Conservation (phyloP, 805 yeast genomes). For the Suhomyces emberorum region DNA sequence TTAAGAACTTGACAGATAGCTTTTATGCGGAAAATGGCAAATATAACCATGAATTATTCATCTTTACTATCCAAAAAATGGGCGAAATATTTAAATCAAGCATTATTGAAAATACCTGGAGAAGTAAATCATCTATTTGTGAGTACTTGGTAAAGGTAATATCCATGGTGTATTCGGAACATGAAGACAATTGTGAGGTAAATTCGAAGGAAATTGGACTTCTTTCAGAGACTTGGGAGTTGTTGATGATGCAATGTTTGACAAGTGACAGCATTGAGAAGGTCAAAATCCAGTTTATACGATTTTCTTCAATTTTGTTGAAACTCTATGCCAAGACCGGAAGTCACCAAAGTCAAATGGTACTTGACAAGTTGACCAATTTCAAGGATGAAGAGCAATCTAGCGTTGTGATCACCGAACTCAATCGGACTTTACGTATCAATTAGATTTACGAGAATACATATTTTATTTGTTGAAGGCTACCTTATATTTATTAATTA, state of each 20-base stretch:
- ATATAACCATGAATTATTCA: slow-evolving; percentile 17
- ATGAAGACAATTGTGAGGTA: too few relatives aligned
- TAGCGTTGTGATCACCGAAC: slow-evolving; percentile 16
- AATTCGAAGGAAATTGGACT: slow-evolving; percentile 3
- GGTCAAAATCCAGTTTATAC: slow-evolving; percentile 51
- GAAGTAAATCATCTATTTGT: slow-evolving; percentile 47
- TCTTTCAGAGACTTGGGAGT: slow-evolving; percentile 25
- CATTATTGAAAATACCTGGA: slow-evolving; percentile 52
- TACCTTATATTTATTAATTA: too few relatives aligned
- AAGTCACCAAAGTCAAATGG: too few relatives aligned
- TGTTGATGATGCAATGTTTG: slow-evolving; percentile 28
- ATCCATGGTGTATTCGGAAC: too few relatives aligned
- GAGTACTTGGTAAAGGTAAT: slow-evolving; percentile 34
- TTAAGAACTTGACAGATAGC: slow-evolving; percentile 34
- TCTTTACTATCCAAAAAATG: slow-evolving; percentile 27
- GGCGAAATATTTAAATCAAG: slow-evolving; percentile 20
- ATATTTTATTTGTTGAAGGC: too few relatives aligned
- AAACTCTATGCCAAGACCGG: too few relatives aligned
- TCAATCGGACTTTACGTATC: slow-evolving; percentile 3
- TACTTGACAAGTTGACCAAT: slow-evolving; percentile 12
- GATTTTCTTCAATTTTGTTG: slow-evolving; percentile 29
- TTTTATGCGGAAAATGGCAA: slow-evolving; percentile 16
- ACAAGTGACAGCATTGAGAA: slow-evolving; percentile 48
- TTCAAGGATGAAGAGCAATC: slow-evolving; percentile 18
- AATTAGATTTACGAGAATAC: neutral